Base-by-base conservation (phyloP, 1,284 basidiomycete genomes). In the Trichosporon faecale region DNA sequence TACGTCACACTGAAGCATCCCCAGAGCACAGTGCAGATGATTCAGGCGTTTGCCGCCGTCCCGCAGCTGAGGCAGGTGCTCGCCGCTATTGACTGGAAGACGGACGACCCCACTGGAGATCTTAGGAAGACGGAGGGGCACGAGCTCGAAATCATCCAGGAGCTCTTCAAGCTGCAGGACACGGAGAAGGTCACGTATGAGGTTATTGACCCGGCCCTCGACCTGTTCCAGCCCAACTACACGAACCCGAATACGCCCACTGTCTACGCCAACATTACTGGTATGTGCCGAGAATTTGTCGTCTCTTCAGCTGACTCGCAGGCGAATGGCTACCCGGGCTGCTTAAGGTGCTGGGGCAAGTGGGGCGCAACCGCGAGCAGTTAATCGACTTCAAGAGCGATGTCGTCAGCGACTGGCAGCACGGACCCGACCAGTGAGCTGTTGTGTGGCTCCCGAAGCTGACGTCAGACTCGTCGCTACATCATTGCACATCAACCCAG, bases 1-100 rank as follows among this genome's bases (percentile, higher is more conserved):
- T 72, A 69, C 27, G 64, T 67, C 27, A 55, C 69, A 1, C 16
- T 37, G 11, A 55, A 49, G 11, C 69, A 76, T 14, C 74, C 75
- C 1, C 73, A 76, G 2, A 78, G 74, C 60, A 74, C 75, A 6
- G 77, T 79, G 3, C 72, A 78, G 40, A 29, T 78, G 29, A 65
- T 82, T 6, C 81, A 82, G 72, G 79, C 76, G 2, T 61, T 82
- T 16, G 71, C 72, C n/a, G 79, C 79, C 12, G 73, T 81, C 3
- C 81, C 79, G 4, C 79, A 80, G 67, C 66, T 82, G 3, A 66
- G 78, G 2, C 76, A 78, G 35, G 75, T 69, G 12, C 64, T 73
- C 25, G 40, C 61, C 7, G 37, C 12, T 1, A 25, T 73, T 16
- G 23, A 49, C 9, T 8, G 18, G 25, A 37, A 44, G 4, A 11